Base-by-base conservation (phyloP, 805 yeast genomes). In the Priceomyces haplophilus region DNA sequence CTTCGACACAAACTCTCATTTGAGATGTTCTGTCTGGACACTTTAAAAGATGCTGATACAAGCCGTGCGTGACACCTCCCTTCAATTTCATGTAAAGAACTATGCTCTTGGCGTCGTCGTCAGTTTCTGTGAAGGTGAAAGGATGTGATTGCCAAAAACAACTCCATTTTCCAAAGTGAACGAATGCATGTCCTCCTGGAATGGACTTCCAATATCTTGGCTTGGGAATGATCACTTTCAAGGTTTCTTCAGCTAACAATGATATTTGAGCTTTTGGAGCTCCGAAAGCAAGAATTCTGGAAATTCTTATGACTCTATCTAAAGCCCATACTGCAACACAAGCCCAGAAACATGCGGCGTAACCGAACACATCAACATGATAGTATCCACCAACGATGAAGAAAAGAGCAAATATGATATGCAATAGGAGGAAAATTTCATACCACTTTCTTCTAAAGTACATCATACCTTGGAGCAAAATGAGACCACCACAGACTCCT, bases 1-100 rank as follows among this genome's bases (percentile, higher is more conserved):
- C 91, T 55, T 85, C 91, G 10, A 69, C 56, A 7, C 58, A 55
- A 12, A 69, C 69, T 41, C 67, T 52, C 31, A 67, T 55, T 15
- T 17, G 47, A 3, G 57, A 40, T 2, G 56, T 38, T 34, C 54
- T 59, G 7, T 64, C 67, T 1, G 71, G 72, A 21, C 53, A 39
- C 6, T 40, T 49, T 13, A 48, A 43, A 41, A 68, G 53, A 33
- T 54, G 44, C 43, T 58, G 54, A 41, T 55, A 56, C 15, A 68
- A 52, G 4, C 63, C 56, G 35, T 58, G 61, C 2, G 73, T 67
- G 5, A 66, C 53, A 18, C 74, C 73, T 1, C 60, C 59, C 41
- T 69, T 68, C 8, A 65, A 63, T 46, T 67, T 68, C 41, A 61
- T 56, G 52, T 56, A 67, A 21, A 68, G 57, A 2, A 54, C 51